phyloP scores from a whole-genome alignment of 805 yeast species.

The Clavispora fructus region DNA sequence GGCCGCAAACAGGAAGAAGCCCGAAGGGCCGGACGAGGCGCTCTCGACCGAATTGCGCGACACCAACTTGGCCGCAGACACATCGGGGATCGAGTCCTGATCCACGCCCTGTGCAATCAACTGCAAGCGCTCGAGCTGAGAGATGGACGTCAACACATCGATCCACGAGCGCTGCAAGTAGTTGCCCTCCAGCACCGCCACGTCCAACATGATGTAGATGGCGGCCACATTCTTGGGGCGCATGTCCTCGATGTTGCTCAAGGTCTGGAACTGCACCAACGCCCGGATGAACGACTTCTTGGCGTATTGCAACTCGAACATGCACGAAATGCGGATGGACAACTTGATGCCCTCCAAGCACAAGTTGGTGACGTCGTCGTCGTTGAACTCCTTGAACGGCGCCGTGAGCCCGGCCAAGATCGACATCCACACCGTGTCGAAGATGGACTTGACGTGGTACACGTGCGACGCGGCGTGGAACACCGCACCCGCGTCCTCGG shows the following conservation, averaged over 20 bases:
- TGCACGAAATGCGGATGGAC: slow-evolving; percentile 76
- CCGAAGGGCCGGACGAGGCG: slow-evolving; percentile 34
- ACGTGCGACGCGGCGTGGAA: slow-evolving; percentile 82
- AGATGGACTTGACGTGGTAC: slow-evolving; percentile 88
- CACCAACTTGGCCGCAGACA: slow-evolving; percentile 67
- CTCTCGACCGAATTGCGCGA: slow-evolving; percentile 46
- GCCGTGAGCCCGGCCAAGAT: slow-evolving; percentile 90
- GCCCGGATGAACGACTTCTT: slow-evolving; percentile 88
- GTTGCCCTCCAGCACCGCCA: slow-evolving; percentile 79
- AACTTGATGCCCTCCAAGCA: slow-evolving; percentile 84
- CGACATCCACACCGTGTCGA: slow-evolving; percentile 96
- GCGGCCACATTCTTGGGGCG: slow-evolving; percentile 78
- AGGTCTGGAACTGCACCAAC: slow-evolving; percentile 76
- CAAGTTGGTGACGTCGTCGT: slow-evolving; percentile 56
- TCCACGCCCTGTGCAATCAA: slow-evolving; percentile 83
- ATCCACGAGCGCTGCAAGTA: slow-evolving; percentile 71
- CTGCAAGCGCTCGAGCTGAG: slow-evolving; percentile 89
- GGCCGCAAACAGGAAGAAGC: slow-evolving; percentile 53
- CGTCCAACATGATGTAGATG: slow-evolving; percentile 62
- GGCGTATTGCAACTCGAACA: slow-evolving; percentile 79
- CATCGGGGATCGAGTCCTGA: slow-evolving; percentile 81
- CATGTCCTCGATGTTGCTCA: slow-evolving; percentile 75
- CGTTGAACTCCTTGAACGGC: slow-evolving; percentile 85
- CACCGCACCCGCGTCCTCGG: slow-evolving; percentile 36
- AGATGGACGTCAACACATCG: slow-evolving; percentile 71